Evolutionary conservation across 352 stramenopile species (phyloP), one percentile per base, ranked within the genome.

Genomic region (Globisporangium lucens): DNA sequence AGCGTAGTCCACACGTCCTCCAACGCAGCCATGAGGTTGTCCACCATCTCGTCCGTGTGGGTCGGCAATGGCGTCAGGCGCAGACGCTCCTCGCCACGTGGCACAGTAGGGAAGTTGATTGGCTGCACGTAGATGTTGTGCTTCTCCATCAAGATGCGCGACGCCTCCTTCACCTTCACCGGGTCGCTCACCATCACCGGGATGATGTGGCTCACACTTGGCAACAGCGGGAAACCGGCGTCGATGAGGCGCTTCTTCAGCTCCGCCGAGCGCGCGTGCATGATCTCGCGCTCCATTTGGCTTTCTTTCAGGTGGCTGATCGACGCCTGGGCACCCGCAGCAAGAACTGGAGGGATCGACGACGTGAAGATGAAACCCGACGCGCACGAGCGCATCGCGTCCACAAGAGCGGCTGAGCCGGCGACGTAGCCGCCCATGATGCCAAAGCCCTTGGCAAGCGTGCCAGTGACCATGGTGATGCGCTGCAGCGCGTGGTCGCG

Each of bases 401-500:
- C 90, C 9, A 94, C 76, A 1, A 97, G 71, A 36, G 87, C 75
- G 3, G 90, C 87, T 33, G 89, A 95, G 24, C 89, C 89, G 20
- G 90, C 87, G 20, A 97, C 79, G 79, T 97, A 97, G n/a, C 90
- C 90, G 35, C 90, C 90, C 87, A 97, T 94, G 68, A 97, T 94
- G 51, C 90, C 90, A 63, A 84, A 97, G 20, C 89, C 90, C 85
- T 97, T 97, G 52, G 89, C 90, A 5, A 97, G 75, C 13, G 90
- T 97, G 43, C 89, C 90, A 0, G 89, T 97, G 47, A 95, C 90
- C 87, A 97, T 97, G 5, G 89, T 95, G 56, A 97, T 89, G 27
- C 88, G 80, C 52, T 96, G 77, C 17, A 95, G 68, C 70, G 86
- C 91, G 76, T 95, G 80, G 75, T 97, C 89, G 22, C 89, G 83